Percentiles rank a stretch among this genome's conserved stretches.
Conservation (phyloP, 805 yeast genomes). For the Hemisphaericaspora nanyangensis region DNA sequence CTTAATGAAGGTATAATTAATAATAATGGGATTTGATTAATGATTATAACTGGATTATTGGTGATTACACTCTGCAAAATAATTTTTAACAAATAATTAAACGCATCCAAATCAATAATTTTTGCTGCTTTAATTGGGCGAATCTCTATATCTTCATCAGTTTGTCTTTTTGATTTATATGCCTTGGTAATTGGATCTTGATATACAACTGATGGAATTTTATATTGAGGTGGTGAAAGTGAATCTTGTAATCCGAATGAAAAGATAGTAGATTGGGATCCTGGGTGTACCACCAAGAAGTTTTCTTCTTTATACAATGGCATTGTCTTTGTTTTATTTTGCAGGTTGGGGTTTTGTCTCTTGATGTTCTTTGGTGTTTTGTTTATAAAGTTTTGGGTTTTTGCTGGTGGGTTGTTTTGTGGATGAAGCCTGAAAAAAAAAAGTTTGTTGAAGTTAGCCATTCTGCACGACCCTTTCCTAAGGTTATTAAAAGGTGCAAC, state of each 20-base stretch:
- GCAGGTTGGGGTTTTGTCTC: not conserved
- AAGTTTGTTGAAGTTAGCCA: not conserved
- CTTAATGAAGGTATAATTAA: slow-evolving; percentile 56
- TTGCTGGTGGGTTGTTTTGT: no score
- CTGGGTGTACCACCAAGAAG: slow-evolving; percentile 66
- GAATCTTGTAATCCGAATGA: slow-evolving; percentile 78
- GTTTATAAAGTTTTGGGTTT: not conserved
- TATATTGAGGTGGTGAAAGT: slow-evolving; percentile 68
- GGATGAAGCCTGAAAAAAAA: not conserved
- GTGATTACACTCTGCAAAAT: slow-evolving; percentile 36
- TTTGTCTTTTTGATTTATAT: slow-evolving; percentile 38
- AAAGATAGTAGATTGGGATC: slow-evolving; percentile 69
- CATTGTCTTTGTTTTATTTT: slow-evolving; percentile 18
- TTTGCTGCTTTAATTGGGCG: slow-evolving; percentile 63
- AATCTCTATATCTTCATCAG: slow-evolving; percentile 33
- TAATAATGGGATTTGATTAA: slow-evolving; percentile 68
- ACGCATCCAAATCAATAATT: slow-evolving; percentile 66
- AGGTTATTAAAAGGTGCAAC: no score
- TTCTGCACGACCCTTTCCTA: slow-evolving; percentile 2
- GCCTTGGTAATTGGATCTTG: slow-evolving; percentile 33
- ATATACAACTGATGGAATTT: slow-evolving; percentile 76
- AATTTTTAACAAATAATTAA: slow-evolving; percentile 56
- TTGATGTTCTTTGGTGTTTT: slow-evolving; percentile 2
- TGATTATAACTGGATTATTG: slow-evolving; percentile 41
- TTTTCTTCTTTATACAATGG: slow-evolving; percentile 44